Evolutionary conservation across 352 stramenopile genomes (phyloP).

Genomic region (Hyphochytrium catenoides): DNA sequence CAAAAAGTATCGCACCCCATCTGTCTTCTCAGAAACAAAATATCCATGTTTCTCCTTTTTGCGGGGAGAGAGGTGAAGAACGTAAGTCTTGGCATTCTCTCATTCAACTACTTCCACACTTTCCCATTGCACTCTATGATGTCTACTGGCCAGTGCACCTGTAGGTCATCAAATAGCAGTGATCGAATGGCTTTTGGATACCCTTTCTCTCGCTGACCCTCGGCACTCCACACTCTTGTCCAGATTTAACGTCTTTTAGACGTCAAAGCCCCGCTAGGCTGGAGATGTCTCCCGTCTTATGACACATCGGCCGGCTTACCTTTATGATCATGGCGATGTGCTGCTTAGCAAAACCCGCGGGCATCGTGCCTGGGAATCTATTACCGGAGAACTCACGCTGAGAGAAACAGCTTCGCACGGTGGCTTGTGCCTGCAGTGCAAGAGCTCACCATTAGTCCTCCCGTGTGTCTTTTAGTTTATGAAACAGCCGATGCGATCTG

Average conservation of each 20-base stretch:
- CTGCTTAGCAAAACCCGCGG: constrained; percentile 65
- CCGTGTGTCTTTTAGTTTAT: constrained; percentile 33
- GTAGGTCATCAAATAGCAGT: background rate
- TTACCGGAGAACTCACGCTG: too few species aligned
- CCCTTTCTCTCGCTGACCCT: too few species aligned
- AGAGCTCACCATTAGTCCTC: constrained; percentile 38
- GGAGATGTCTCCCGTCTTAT: too few species aligned
- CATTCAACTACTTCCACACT: too few species aligned
- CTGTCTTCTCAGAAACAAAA: constrained; percentile 69
- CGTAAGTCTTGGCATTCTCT: too few species aligned
- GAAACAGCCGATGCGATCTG: constrained; percentile 42
- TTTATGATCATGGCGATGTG: constrained; percentile 58
- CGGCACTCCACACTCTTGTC: too few species aligned
- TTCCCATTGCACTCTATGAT: too few species aligned
- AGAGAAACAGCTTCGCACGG: constrained; percentile 10
- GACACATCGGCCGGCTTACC: too few species aligned
- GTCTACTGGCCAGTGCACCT: too few species aligned
- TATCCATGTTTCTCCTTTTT: constrained; percentile 33
- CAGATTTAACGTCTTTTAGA: too few species aligned
- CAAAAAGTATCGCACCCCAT: constrained; percentile 69
- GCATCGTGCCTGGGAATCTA: constrained; percentile 72
- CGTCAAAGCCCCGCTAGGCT: too few species aligned
- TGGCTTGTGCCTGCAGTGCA: constrained; percentile 35
- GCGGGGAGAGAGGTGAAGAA: too few species aligned
- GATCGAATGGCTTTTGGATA: background rate